Evolutionary conservation across 2,329 filamentous ascomycete species (phyloP).

Genomic region (Colletotrichum karsti): DNA sequence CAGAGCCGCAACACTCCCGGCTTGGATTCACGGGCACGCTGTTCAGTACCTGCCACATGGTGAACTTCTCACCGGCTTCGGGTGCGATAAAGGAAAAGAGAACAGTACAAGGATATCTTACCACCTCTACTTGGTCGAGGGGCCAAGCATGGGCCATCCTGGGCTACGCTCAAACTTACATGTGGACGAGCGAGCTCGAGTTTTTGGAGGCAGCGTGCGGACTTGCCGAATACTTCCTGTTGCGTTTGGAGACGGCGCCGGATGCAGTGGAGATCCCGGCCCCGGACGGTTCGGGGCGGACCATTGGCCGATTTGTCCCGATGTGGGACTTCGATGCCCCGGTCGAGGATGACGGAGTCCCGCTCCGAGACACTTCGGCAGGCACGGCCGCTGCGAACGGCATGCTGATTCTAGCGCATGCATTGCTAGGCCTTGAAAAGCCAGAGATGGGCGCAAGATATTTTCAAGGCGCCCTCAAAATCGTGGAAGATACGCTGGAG

Average conservation of each 20-base stretch:
- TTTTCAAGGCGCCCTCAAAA: neutral
- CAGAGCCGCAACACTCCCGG: neutral
- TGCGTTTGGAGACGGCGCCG: neutral
- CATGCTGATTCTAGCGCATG: constrained; percentile 45
- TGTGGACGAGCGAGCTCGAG: constrained; percentile 50
- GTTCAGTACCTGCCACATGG: neutral
- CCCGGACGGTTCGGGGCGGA: constrained; percentile 36
- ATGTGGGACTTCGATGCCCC: constrained; percentile 55
- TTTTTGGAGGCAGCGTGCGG: constrained; percentile 46
- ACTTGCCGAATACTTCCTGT: neutral
- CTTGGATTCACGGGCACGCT: neutral
- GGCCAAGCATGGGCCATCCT: constrained; percentile 59
- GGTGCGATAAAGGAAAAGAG: constrained; percentile 13
- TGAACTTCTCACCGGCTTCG: neutral
- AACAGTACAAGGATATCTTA: constrained; percentile 55
- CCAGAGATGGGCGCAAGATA: neutral
- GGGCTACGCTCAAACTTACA: constrained; percentile 56
- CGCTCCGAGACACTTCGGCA: constrained; percentile 39
- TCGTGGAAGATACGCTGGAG: neutral
- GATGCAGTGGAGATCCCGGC: neutral
- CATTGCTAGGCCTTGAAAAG: constrained; percentile 32
- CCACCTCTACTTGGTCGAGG: constrained; percentile 55
- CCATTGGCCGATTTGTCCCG: constrained; percentile 37
- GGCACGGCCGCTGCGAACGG: constrained; percentile 50
- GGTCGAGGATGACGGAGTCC: constrained; percentile 26